Evolutionary conservation across 2,329 filamentous ascomycete species (phyloP).

Genomic region (Daldinia eschscholtzii): DNA sequence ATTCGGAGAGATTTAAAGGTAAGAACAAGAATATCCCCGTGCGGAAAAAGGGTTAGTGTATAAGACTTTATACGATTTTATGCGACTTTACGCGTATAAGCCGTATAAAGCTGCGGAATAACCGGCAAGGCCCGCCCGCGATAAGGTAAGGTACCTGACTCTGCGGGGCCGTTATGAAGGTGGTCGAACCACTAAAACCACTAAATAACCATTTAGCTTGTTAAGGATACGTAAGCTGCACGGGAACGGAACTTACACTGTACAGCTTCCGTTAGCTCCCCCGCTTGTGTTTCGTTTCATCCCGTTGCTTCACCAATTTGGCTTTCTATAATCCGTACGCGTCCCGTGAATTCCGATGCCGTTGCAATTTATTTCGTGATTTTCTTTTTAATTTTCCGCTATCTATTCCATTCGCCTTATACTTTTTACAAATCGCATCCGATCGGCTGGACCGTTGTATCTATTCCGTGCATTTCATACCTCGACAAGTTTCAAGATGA

Average conservation of each 20-base stretch:
- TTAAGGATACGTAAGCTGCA: constrained; percentile 14
- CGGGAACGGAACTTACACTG: constrained; percentile 12
- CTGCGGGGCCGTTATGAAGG: constrained; percentile 1
- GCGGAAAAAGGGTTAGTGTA: background rate
- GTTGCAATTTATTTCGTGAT: constrained; percentile 9
- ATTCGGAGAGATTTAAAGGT: background rate
- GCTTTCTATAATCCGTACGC: constrained; percentile 1
- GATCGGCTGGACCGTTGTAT: constrained; percentile 42
- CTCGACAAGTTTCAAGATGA: constrained; percentile 39
- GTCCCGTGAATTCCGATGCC: background rate
- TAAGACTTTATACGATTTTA: background rate
- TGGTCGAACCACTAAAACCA: background rate
- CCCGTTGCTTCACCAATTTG: constrained; percentile 20
- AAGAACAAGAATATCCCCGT: background rate
- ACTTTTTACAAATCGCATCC: constrained; percentile 12
- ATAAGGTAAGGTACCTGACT: constrained; percentile 5
- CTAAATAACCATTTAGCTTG: constrained; percentile 4
- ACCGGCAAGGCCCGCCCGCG: constrained; percentile 1
- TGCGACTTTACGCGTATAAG: constrained; percentile 4
- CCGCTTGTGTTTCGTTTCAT: constrained; percentile 20
- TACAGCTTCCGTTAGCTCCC: constrained; percentile 8
- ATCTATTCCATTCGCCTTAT: constrained; percentile 9
- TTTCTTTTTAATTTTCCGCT: background rate
- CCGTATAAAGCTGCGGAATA: background rate
- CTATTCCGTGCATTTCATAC: constrained; percentile 20